Evolutionary conservation across 2,329 filamentous ascomycete species (phyloP), one percentile per base, ranked within the genome.

Genomic region (Pseudogymnoascus sp.): DNA sequence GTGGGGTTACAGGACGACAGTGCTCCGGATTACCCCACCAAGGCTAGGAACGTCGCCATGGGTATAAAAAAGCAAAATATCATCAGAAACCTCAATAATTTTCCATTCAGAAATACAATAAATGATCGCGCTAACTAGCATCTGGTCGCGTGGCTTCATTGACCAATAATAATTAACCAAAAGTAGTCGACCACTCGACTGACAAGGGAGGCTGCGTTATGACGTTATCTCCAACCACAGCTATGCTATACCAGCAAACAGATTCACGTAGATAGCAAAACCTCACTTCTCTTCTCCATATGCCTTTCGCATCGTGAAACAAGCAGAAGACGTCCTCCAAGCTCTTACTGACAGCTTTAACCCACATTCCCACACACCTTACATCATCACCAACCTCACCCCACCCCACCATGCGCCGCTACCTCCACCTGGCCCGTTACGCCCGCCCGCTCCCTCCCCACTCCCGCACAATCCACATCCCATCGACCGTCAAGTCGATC

Each of bases 1-100:
- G 49, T 55, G 49, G 49, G 49, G 49, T 55, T 55, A 55, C 5
- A 55, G 49, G 49, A 55, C 49, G 28, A 55, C 49, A 55, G 49
- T 55, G 49, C 28, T 55, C 49, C 49, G 49, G 49, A 16, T 55
- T 33, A 55, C 49, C 49, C 49, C 49, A 55, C 49, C 25, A 55
- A 19, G 11, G 4, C 9, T 55, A 16, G 28, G 25, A 33, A 33
- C 49, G 5, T 19, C 28, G 4, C 28, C 25, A 33, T 55, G 25
- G 12, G n/a, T 35, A 55, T 55, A 33, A 55, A 55, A 2, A 55
- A 55, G 35, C 49, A 55, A 55, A 55, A 22, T 55, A 55, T 19
- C 28, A 33, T 55, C n/a, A 33, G 23, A 33, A 55, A 55, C 49
- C n/a, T 55, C 49, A 22, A 35, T 33, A 33, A 55, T 19, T 12